phyloP scores from a whole-genome alignment of 208 protist genomes.

The Porcisia hertigi region DNA sequence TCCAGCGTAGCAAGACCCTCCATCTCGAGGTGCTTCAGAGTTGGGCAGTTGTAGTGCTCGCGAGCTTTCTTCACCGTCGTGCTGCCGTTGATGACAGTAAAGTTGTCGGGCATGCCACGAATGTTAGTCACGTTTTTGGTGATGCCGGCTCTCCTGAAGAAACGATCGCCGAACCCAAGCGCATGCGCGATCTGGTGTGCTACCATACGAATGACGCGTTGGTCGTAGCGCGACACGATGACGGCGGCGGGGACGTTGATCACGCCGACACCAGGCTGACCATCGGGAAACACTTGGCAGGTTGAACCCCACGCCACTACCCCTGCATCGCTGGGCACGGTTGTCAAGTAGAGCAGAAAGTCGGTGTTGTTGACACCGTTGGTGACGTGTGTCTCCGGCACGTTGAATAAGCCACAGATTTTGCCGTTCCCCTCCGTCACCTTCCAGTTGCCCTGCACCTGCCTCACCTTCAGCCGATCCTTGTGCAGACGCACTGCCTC shows the following conservation, averaged over 20 bases:
- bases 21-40: constrained; percentile 64
- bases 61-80: too few species aligned
- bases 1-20: constrained; percentile 61
- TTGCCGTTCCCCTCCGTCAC: constrained; percentile 10
- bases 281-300: constrained; percentile 32
- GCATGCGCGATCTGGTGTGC: constrained; percentile 87
- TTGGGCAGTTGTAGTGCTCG: constrained; percentile 69
- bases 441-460: constrained; percentile 6
- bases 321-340: constrained; percentile 26
- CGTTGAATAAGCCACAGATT: not conserved
- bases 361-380: constrained; percentile 46
- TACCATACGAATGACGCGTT: constrained; percentile 27
- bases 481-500: constrained; percentile 43
- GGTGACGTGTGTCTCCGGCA: constrained; percentile 34
- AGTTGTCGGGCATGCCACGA: too few species aligned
- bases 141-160: too few species aligned
- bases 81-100: too few species aligned
- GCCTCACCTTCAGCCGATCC: constrained; percentile 50
- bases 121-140: too few species aligned
- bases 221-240: constrained; percentile 10
- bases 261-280: constrained; percentile 39
- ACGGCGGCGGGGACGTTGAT: constrained; percentile 47
- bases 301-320: constrained; percentile 44
- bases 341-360: constrained; percentile 67
- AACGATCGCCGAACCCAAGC: constrained; percentile 68